These are phyloP conservation scores for Colletotrichum limetticola DNA, from an alignment of 2,329 filamentous ascomycete species.

Conservation along the genomic window DNA sequence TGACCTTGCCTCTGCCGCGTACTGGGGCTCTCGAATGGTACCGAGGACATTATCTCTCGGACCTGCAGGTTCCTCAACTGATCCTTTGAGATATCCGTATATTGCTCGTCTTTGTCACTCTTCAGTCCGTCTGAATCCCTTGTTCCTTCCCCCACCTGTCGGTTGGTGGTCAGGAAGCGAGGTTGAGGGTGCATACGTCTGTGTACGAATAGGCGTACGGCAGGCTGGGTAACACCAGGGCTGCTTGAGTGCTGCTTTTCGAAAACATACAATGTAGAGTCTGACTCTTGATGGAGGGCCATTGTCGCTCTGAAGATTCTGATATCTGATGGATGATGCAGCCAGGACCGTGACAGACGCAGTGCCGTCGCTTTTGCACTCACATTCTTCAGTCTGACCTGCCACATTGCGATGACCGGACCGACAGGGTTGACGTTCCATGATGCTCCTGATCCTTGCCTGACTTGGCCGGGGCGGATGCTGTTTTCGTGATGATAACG, in stretches of 20 bases:
- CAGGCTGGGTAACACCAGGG: slow-evolving; percentile 14
- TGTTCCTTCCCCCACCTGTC: background rate
- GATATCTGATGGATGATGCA: slow-evolving; percentile 33
- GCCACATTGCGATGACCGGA: slow-evolving; percentile 32
- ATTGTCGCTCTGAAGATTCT: slow-evolving; percentile 24
- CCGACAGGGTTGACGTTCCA: slow-evolving; percentile 36
- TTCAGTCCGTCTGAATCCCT: background rate
- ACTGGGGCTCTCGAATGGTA: slow-evolving; percentile 15
- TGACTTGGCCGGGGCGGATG: slow-evolving; percentile 29
- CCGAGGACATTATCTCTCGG: slow-evolving; percentile 24
- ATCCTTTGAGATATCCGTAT: slow-evolving; percentile 6
- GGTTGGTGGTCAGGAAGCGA: background rate
- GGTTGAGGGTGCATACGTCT: slow-evolving; percentile 5
- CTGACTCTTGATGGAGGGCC: slow-evolving; percentile 1
- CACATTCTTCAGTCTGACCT: slow-evolving; percentile 35
- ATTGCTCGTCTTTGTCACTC: slow-evolving; percentile 10
- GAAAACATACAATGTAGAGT: slow-evolving; percentile 10
- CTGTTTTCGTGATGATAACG: slow-evolving; percentile 33
- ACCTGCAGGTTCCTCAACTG: slow-evolving; percentile 28
- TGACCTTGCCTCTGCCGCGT: slow-evolving; percentile 1
- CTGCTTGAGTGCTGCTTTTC: slow-evolving; percentile 19
- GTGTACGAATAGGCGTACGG: slow-evolving; percentile 1
- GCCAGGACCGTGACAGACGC: slow-evolving; percentile 24
- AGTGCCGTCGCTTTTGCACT: slow-evolving; percentile 27
- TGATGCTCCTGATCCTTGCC: slow-evolving; percentile 33